These are phyloP conservation scores for Trichothecium roseum DNA, from an alignment of 2,329 filamentous ascomycete species.

Conservation along the genomic window DNA sequence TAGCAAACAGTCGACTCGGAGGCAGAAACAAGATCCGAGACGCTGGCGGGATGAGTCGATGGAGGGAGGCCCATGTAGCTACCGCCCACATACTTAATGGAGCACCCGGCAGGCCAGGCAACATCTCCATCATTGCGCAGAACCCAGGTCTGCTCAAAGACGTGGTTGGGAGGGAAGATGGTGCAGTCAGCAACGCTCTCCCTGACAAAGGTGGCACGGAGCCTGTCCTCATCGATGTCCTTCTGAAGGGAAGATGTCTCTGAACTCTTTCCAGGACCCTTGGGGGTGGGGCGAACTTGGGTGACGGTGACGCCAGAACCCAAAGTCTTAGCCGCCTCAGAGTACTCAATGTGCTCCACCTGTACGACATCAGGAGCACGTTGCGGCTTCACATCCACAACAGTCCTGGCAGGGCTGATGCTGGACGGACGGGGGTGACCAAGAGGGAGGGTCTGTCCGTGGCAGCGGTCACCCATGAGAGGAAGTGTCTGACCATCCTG, in stretches of 20 bases:
- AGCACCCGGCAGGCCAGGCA: constrained; percentile 81
- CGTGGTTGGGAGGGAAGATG: constrained; percentile 54
- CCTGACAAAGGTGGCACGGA: constrained; percentile 55
- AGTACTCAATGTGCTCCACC: too few relatives aligned
- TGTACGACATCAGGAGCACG: background rate
- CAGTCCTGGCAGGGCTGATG: background rate
- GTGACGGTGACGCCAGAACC: too few relatives aligned
- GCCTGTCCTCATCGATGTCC: constrained; percentile 18
- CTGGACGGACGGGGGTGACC: constrained; percentile 20
- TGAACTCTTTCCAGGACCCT: constrained; percentile 9
- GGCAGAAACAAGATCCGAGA: constrained; percentile 65
- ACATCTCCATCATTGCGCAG: constrained; percentile 72
- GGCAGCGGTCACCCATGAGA: constrained; percentile 57
- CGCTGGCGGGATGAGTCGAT: constrained; percentile 65
- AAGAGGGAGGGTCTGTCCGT: constrained; percentile 38
- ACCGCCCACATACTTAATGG: constrained; percentile 83
- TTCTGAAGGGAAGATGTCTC: constrained; percentile 5
- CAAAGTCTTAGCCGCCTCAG: too few relatives aligned
- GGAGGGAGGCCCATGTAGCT: constrained; percentile 95
- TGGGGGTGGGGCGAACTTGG: too few relatives aligned
- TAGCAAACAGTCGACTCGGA: constrained; percentile 74
- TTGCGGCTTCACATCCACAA: constrained; percentile 3
- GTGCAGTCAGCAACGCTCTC: constrained; percentile 77
- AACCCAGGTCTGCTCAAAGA: constrained; percentile 87
- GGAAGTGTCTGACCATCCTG: constrained; percentile 53